Evolutionary conservation across 495 filamentous ascomycete genomes (phyloP).

Genomic region (Xeromyces bisporus): DNA sequence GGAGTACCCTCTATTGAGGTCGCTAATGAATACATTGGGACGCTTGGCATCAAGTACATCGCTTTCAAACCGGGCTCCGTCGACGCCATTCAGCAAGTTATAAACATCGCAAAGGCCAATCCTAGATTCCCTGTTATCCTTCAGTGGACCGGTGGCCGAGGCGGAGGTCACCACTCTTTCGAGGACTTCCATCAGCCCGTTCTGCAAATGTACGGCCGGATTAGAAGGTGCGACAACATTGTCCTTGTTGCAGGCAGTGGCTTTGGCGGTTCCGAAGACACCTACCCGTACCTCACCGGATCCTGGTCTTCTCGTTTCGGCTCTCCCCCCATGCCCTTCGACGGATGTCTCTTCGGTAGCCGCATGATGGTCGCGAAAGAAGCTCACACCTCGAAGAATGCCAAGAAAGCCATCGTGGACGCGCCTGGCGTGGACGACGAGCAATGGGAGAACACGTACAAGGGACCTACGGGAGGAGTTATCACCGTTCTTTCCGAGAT

Average conservation of each 20-base stretch:
- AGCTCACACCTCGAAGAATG: constrained; percentile 78
- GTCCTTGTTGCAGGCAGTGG: constrained; percentile 82
- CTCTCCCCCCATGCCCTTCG: constrained; percentile 86
- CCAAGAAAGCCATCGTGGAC: constrained; percentile 89
- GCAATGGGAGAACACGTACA: constrained; percentile 96
- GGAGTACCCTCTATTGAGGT: constrained; percentile 90
- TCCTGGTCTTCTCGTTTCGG: constrained; percentile 70
- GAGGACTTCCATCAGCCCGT: constrained; percentile 93
- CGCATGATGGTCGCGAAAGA: constrained; percentile 93
- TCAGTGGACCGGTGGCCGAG: constrained; percentile 90
- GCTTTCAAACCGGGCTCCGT: constrained; percentile 87
- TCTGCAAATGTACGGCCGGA: constrained; percentile 74
- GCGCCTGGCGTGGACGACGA: constrained; percentile 73
- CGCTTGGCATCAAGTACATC: constrained; percentile 87
- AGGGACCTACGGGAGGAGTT: constrained; percentile 75
- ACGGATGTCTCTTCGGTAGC: constrained; percentile 78
- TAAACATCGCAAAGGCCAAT: constrained; percentile 85
- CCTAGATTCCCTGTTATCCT: constrained; percentile 78
- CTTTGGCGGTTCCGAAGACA: constrained; percentile 80
- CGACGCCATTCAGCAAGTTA: constrained; percentile 74
- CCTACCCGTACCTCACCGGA: constrained; percentile 85
- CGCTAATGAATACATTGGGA: constrained; percentile 84
- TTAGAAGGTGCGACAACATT: constrained; percentile 68
- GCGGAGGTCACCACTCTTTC: constrained; percentile 87
- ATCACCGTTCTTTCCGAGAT: constrained; percentile 97